Evolutionary conservation across 2,329 filamentous ascomycete species (phyloP), one percentile per base, ranked within the genome.

Genomic region (Mycosphaerella arachidis): DNA sequence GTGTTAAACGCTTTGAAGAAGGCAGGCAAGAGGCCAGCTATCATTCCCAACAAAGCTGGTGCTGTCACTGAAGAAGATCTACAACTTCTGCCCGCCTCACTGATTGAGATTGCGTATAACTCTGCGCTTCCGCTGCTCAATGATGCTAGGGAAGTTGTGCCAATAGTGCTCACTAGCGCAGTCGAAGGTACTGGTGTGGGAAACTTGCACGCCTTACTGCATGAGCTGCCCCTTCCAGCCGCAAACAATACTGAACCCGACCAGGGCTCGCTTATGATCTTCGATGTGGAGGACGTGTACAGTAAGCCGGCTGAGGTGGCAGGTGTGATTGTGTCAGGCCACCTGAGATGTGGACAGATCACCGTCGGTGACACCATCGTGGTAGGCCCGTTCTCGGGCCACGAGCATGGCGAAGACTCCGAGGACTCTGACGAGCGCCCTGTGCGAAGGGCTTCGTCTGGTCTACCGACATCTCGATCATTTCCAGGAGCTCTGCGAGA

Each of bases 251-350:
- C 58, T 33, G 29, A 13, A 6, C 40, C 43, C 35, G 31, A 55
- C 13, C 53, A 58, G 9, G 1, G 71, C 81, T 37, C 61, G 9
- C 45, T 55, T 43, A 56, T 57, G 13, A 77, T 97, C 1, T 97
- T 97, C 70, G 90, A 97, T 70, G 84, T 97, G 27, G 93, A 97
- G 71, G 93, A 97, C 67, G 86, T 92, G 1, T 97, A 96, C 73
- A 89, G 84, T 59, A 83, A 92, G 13, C 68, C 71, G 1, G 67
- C 70, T 6, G 71, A 70, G 61, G 65, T 62, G 6, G 62, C 65
- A 37, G 69, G 69, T 24, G 65, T 72, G n/a, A 90, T 99, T 13
- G 82, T 97, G 6, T 92, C 91, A 46, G 93, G 93, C 0, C 85
- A 94, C 64, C 79, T 97, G 12, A 86, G 89, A n/a, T 88, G 89